Conservation (phyloP, 2,329 filamentous ascomycete genomes). For the Fusarium mundagurra region DNA sequence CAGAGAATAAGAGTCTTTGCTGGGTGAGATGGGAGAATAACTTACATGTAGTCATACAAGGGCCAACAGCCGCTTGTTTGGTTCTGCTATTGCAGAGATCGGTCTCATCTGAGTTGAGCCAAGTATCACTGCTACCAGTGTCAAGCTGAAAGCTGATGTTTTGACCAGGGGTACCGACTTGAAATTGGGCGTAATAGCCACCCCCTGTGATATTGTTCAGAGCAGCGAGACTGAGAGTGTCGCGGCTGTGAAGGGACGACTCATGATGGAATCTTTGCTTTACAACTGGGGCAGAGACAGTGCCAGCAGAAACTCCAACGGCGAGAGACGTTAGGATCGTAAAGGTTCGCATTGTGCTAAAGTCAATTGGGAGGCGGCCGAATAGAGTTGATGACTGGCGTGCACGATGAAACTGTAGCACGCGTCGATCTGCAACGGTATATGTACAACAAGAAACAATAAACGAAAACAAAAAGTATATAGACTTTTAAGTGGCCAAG, state of each 20-base stretch:
- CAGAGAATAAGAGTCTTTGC: neutral
- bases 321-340: conserved; percentile 31
- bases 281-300: conserved; percentile 35
- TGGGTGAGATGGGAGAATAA: neutral
- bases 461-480: neutral
- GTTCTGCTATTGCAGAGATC: conserved; percentile 61
- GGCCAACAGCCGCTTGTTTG: conserved; percentile 50
- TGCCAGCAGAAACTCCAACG: conserved; percentile 39
- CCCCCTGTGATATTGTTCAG: conserved; percentile 65
- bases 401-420: neutral
- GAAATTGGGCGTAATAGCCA: conserved; percentile 66
- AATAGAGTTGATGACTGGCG: neutral
- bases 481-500: too few species aligned
- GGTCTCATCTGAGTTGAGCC: conserved; percentile 68
- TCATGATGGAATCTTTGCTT: conserved; percentile 20
- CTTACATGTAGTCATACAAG: conserved; percentile 52
- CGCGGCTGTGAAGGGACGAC: conserved; percentile 38
- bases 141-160: conserved; percentile 65
- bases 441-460: too few species aligned
- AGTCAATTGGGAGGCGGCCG: neutral
- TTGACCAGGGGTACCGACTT: conserved; percentile 69
- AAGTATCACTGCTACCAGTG: conserved; percentile 72
- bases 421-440: neutral
- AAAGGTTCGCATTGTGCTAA: conserved; percentile 28
- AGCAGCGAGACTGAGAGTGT: conserved; percentile 48